Evolutionary conservation across 139 green algal genomes (phyloP), one percentile per base, ranked within the genome.

Genomic region (Chlorokybus atmophyticus): DNA sequence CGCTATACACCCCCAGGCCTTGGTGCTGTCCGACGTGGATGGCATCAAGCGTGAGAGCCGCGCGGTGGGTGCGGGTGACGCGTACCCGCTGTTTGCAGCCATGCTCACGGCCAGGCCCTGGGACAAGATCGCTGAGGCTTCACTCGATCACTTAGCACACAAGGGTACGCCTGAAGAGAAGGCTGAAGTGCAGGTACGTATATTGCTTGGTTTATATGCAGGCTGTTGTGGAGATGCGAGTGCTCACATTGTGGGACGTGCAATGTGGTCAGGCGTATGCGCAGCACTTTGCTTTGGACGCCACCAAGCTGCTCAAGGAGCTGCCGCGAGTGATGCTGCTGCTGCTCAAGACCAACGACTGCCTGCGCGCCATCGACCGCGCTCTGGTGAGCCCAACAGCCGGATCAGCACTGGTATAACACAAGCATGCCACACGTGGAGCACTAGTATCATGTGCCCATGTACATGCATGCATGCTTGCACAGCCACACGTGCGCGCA

Each of bases 281-380:
- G 4, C 24, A 65, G 0, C 39, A 81, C 23, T 88, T n/a, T n/a
- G n/a, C n/a, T n/a, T n/a, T n/a, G n/a, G n/a, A n/a, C n/a, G n/a
- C n/a, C 47, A 69, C 41, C 2, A 52, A 60, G 4, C 78, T 95
- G 71, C 81, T 95, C 53, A 26, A 62, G n/a, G 65, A 63, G 32
- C 75, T 95, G 47, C 87, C 87, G 1, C 77, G 80, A 3, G 73
- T 64, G 27, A 62, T 95, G 66, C 80, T 95, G 64, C 83, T 95
- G 53, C 75, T 95, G 35, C 79, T 95, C 28, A 95, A 95, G 66
- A 95, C 87, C 24, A 93, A 94, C 50, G 87, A 95, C 74, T 94
- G 85, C 75, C 74, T 95, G 32, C 60, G 87, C 21, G 60, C 70
- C 7, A 70, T 94, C 0, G 83, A 94, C 62, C 26, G 29, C 0